phyloP scores from a whole-genome alignment of 495 filamentous ascomycete species.

The Penicillium coffeae region DNA sequence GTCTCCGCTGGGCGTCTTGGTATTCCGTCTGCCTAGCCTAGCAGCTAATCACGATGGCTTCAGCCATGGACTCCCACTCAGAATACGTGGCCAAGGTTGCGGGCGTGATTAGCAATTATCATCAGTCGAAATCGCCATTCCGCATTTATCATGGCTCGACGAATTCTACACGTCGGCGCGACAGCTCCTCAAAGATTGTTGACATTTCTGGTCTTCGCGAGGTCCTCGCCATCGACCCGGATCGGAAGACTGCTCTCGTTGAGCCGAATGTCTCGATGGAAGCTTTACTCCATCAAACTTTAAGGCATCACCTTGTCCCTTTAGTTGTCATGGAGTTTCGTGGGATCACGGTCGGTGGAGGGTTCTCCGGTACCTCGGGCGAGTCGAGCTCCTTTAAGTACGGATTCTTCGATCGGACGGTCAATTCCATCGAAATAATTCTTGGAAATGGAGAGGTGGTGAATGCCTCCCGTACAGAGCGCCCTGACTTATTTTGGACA shows the following conservation, averaged over 20 bases:
- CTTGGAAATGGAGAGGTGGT: slow-evolving; percentile 50
- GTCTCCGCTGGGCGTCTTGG: too few relatives aligned
- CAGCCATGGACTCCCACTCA: not conserved
- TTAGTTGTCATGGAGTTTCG: slow-evolving; percentile 58
- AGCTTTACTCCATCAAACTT: slow-evolving; percentile 38
- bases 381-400: slow-evolving; percentile 54
- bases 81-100: not conserved
- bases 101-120: not conserved
- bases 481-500: slow-evolving; percentile 50
- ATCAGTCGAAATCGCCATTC: slow-evolving; percentile 41
- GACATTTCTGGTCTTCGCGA: slow-evolving; percentile 41
- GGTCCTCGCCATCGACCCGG: slow-evolving; percentile 50
- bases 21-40: not conserved
- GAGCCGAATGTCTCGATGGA: slow-evolving; percentile 55
- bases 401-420: slow-evolving; percentile 52
- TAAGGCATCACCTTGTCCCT: slow-evolving; percentile 41
- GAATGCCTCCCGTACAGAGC: slow-evolving; percentile 29
- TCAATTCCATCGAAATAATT: slow-evolving; percentile 51
- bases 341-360: slow-evolving; percentile 55
- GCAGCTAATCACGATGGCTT: not conserved
- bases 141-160: slow-evolving; percentile 77
- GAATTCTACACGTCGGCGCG: slow-evolving; percentile 63
- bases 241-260: slow-evolving; percentile 38
- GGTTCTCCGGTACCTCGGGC: slow-evolving; percentile 52
- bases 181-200: slow-evolving; percentile 45